Evolutionary conservation across 2,329 filamentous ascomycete species (phyloP).

Genomic region (Orbilia oligospora): DNA sequence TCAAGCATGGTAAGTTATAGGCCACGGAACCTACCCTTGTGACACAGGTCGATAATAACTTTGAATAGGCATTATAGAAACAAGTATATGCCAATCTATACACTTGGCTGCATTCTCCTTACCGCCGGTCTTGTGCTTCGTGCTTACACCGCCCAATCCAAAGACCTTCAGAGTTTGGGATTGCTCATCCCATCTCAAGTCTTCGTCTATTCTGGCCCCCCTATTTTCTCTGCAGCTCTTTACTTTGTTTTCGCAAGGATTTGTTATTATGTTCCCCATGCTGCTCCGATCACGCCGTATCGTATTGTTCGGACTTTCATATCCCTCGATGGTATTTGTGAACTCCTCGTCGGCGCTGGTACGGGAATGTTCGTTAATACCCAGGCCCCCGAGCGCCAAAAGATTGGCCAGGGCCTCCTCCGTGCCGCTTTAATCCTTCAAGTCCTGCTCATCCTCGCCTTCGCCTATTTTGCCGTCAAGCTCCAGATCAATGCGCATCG

Average conservation of each 20-base stretch:
- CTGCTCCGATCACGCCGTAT: conserved; percentile 54
- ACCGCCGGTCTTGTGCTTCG: conserved; percentile 47
- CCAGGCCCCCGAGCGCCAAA: conserved; percentile 40
- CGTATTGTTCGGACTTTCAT: conserved; percentile 57
- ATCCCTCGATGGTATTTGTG: conserved; percentile 58
- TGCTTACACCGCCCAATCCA: conserved; percentile 31
- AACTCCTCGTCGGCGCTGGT: conserved; percentile 50
- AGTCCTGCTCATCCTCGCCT: conserved; percentile 51
- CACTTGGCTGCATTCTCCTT: conserved; percentile 35
- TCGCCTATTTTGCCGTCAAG: conserved; percentile 49
- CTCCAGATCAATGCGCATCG: conserved; percentile 47
- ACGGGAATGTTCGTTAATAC: conserved; percentile 58
- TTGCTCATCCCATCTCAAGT: conserved; percentile 56
- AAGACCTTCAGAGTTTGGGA: conserved; percentile 48
- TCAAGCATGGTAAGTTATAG: conserved; percentile 49
- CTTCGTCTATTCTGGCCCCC: conserved; percentile 58
- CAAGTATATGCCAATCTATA: conserved; percentile 56
- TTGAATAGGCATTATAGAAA: conserved; percentile 55
- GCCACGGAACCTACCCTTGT: background rate
- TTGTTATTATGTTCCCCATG: conserved; percentile 56
- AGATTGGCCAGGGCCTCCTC: conserved; percentile 56
- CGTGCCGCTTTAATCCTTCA: conserved; percentile 54
- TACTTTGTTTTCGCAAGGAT: conserved; percentile 56
- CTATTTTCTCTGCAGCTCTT: conserved; percentile 53
- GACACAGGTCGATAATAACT: conserved; percentile 4